Base-by-base conservation (phyloP, 768 basidiomycete genomes). In the Kwoniella pini region DNA sequence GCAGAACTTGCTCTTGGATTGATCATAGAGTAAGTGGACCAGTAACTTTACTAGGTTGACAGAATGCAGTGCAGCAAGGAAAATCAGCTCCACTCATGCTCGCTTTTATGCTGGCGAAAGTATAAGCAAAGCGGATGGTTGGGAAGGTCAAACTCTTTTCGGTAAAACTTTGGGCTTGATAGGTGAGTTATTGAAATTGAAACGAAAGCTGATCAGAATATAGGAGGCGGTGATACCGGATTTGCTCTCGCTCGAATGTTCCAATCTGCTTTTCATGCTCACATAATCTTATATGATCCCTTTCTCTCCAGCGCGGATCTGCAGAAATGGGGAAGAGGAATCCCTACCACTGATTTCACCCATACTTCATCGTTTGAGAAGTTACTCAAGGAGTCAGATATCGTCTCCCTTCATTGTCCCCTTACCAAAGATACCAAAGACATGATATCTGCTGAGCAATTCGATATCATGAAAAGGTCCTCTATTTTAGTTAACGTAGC, bases 321-420 rank as follows among this genome's bases (percentile, higher is more conserved):
- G 12, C 26, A 53, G n/a, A 62, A 65, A 24, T 75, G 75, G 71
- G 63, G 57, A 10, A 11, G 49, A 4, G 17, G 21, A 44, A 53
- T 64, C 26, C 57, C 62, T 7, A 5, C 54, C 2, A 30, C 43
- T 4, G 19, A 15, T n/a, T 27, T 46, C 31, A 38, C 40, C 38
- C 38, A 19, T 17, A 31, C 38, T 24, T 24, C 36, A 4, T 36
- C 45, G 4, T 64, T 79, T 26, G 67, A 77, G n/a, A 73, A 74
- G 33, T 55, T 80, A 15, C 67, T 79, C 2, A 44, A 54, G 4
- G 50, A 55, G 9, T 54, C 63, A 24, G 79, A 80, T 54, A 69
- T 80, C 30, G 44, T 80, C 12, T 74, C 73, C 2, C 57, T 80
- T 15, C 79, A 79, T 46, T 77, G 75, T 59, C 80, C 79, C 1